A percentile compares a stretch with the other conserved stretches of the same genome.
Evolutionary conservation across 73 alveolate species (phyloP).

Genomic region (Paramecium primaurelia): DNA sequence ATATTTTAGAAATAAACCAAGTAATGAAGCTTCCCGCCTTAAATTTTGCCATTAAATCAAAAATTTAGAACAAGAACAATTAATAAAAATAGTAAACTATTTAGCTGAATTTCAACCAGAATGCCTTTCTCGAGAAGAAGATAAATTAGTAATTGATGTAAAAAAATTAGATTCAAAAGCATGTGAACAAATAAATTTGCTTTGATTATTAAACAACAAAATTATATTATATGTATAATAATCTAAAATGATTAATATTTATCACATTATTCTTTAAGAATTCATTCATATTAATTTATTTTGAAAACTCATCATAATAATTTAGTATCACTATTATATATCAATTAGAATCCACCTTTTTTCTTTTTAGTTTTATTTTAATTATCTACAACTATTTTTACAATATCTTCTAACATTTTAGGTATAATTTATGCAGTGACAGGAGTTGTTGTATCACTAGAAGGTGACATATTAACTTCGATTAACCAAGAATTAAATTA

Average conservation of each 20-base stretch:
- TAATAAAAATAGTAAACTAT: neutral
- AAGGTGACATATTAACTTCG: constrained; percentile 60
- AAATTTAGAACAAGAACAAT: constrained; percentile 3
- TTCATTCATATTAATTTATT: neutral
- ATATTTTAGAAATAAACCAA: neutral
- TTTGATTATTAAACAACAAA: neutral
- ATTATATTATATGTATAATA: neutral
- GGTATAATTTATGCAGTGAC: constrained; percentile 25
- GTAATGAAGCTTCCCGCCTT: neutral
- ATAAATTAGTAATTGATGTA: neutral
- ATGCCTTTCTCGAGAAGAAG: neutral
- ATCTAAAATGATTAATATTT: neutral
- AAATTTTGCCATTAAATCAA: neutral
- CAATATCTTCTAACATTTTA: constrained; percentile 54
- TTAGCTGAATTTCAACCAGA: neutral
- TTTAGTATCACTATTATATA: constrained; percentile 29
- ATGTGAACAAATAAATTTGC: neutral
- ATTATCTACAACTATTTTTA: neutral
- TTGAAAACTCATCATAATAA: neutral
- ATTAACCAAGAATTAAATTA: constrained; percentile 60
- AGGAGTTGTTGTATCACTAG: constrained; percentile 37
- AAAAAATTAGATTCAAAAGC: constrained; percentile 15
- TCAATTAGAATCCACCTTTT: constrained; percentile 22
- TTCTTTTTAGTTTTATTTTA: neutral
- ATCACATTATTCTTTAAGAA: constrained; percentile 19